A percentile compares a stretch with the other conserved stretches of the same genome.
phyloP scores from a whole-genome alignment of 202 grass and related monocot species.

The Saccharum hybrid region DNA sequence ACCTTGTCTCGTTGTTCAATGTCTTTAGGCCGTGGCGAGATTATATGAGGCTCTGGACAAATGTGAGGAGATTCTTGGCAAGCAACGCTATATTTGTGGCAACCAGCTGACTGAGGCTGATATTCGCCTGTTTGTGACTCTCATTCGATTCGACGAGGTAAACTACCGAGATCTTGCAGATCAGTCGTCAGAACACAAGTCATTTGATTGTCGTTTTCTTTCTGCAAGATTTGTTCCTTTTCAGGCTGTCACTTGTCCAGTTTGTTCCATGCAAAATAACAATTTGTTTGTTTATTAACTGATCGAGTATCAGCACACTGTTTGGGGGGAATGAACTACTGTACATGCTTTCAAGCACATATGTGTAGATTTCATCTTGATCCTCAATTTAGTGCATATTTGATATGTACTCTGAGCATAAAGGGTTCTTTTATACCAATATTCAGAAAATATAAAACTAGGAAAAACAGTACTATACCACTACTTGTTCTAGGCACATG shows the following conservation, averaged over 20 bases:
- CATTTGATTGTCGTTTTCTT: background rate
- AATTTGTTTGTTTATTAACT: background rate
- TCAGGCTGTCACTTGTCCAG: background rate
- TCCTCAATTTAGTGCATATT: background rate
- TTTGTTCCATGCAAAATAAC: background rate
- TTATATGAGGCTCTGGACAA: conserved; percentile 72
- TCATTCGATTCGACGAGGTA: conserved; percentile 98
- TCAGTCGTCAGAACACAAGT: background rate
- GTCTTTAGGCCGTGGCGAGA: conserved; percentile 63
- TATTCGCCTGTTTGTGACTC: conserved; percentile 90
- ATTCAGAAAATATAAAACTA: background rate
- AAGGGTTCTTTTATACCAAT: background rate
- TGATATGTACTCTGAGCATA: background rate
- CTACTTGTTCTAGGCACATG: background rate
- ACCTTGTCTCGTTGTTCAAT: background rate
- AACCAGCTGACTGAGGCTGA: conserved; percentile 76
- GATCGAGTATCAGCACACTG: background rate
- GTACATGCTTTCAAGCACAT: too few relatives aligned
- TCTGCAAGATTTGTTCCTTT: background rate
- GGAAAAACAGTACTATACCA: background rate
- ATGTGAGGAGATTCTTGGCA: conserved; percentile 88
- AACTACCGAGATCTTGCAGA: background rate
- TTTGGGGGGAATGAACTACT: background rate
- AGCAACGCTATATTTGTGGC: conserved; percentile 86
- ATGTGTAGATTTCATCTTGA: background rate